Evolutionary conservation across 169 alveolate species (phyloP).

Genomic region (Amoebophrya sp.): DNA sequence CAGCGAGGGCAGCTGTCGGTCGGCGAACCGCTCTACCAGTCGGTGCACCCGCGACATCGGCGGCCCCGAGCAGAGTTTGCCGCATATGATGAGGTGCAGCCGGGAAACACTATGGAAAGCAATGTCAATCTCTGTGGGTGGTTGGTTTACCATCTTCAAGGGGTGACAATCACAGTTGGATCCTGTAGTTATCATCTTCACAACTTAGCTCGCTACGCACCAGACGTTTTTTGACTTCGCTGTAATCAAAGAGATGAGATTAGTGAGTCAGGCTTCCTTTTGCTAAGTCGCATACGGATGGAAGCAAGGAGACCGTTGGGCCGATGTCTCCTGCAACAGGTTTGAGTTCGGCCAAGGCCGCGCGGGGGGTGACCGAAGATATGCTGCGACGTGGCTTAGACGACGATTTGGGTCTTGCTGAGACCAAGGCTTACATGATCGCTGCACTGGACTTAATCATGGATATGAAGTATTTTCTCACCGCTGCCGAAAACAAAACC

Average conservation of each 20-base stretch:
- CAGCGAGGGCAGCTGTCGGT: constrained; percentile 33
- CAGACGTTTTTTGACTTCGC: too few species aligned
- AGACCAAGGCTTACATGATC: not conserved
- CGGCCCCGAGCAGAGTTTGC: not conserved
- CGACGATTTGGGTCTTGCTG: not conserved
- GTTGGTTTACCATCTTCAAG: too few species aligned
- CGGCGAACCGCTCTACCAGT: constrained; percentile 28
- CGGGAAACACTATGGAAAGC: too few species aligned
- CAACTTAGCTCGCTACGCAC: too few species aligned
- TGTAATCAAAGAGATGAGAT: too few species aligned
- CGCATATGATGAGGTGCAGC: not conserved
- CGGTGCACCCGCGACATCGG: constrained; percentile 18
- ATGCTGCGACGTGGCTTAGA: not conserved
- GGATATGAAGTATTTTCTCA: constrained; percentile 25
- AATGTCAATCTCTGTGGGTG: too few species aligned
- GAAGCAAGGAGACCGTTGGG: not conserved
- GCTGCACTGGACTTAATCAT: not conserved
- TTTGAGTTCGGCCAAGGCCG: not conserved
- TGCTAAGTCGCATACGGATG: too few species aligned
- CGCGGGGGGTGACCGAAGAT: not conserved
- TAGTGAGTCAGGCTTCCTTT: too few species aligned
- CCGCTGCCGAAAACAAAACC: constrained; percentile 19
- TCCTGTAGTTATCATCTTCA: too few species aligned
- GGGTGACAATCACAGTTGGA: too few species aligned
- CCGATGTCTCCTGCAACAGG: not conserved